Evolutionary conservation across 2,329 filamentous ascomycete species (phyloP).

Genomic region (Tolypocladium nubicola): DNA sequence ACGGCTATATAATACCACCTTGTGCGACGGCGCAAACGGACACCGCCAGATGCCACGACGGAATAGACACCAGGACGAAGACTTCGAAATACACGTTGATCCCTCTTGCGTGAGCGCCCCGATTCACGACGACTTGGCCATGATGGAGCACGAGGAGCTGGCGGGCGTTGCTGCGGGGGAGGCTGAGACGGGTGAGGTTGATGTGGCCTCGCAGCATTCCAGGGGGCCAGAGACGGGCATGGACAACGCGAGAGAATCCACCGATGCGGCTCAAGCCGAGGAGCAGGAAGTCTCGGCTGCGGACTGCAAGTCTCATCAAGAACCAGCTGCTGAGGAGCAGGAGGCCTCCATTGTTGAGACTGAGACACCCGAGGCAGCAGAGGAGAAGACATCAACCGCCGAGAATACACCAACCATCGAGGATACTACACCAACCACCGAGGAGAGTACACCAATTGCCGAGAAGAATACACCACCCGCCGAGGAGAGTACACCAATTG

Average conservation of each 20-base stretch:
- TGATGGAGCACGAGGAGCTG: slow-evolving; percentile 3
- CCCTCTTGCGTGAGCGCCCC: slow-evolving; percentile 28
- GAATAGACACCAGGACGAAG: slow-evolving; percentile 20
- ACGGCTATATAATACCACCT: background rate
- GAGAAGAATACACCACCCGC: background rate
- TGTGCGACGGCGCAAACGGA: background rate
- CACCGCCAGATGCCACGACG: slow-evolving; percentile 13
- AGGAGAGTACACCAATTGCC: no score
- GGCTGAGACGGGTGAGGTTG: background rate
- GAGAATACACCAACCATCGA: no score
- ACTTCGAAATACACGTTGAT: slow-evolving; percentile 40
- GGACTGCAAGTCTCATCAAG: background rate
- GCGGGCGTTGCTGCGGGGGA: background rate
- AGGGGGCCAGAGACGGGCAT: background rate
- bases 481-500: no score
- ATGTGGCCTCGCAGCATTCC: no score
- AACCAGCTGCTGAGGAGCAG: background rate
- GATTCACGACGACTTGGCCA: slow-evolving; percentile 3
- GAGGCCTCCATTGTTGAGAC: background rate
- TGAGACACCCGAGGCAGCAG: background rate
- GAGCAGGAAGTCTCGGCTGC: background rate
- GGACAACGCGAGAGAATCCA: background rate
- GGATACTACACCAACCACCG: no score
- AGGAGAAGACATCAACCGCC: background rate
- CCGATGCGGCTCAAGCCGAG: background rate